Evolutionary conservation across 208 protist species (phyloP), one percentile per base, ranked within the genome.

Genomic region (Crithidia acanthocephali): DNA sequence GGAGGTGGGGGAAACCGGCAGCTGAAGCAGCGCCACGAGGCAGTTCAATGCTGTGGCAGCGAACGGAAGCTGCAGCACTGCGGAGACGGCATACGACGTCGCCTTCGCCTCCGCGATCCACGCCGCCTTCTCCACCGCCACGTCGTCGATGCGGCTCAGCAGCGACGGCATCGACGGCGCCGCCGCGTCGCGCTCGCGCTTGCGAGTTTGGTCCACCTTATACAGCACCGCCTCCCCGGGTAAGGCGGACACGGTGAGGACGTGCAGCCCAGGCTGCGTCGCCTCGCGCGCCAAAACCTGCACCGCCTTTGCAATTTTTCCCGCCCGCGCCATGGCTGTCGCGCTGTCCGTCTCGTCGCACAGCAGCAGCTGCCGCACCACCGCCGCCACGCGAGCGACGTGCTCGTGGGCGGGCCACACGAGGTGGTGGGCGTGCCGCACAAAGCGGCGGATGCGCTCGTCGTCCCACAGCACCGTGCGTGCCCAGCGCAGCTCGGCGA

Each of bases 401-500:
- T 72, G 68, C 20, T 65, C 63, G 32, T 80, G 40, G 15, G 57
- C 51, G 4, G 91, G 91, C 88, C 91, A 96, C 32, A 92, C 80
- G 33, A 68, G 25, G 13, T 68, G 68, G 25, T 89, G 72, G 0
- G 10, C 11, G 44, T 75, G 76, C 11, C 72, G 66, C 20, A 96
- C 59, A 71, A 85, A 96, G 11, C 37, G 59, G 27, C 60, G 80
- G 1, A 93, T 37, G 1, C 76, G 70, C 5, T 9, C 50, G 62
- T 94, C 83, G 0, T 61, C 48, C 73, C 76, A 83, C 25, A 95
- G 47, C 27, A 83, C 80, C 11, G 53, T 64, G 20, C 87, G 74
- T 9, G 91, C 91, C 84, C 81, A 87, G 10, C 70, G 73, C 30
- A 94, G 72, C n/a, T 90, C 76, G 20, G 71, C 53, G 6, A 91